Conservation (phyloP, 2,329 filamentous ascomycete species). For the Pseudogymnoascus destructans region DNA sequence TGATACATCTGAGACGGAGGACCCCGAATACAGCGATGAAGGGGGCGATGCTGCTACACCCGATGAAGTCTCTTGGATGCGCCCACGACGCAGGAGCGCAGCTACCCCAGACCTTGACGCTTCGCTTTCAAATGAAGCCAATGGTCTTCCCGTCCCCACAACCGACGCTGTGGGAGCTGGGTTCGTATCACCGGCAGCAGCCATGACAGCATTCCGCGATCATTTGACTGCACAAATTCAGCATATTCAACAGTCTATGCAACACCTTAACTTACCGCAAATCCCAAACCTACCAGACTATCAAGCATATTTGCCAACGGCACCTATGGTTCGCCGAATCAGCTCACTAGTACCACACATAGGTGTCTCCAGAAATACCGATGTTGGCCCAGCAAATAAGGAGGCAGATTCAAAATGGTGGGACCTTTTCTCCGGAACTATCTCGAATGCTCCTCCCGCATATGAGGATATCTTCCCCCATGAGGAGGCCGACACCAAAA, state of each 20-base stretch:
- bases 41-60: slow-evolving; percentile 19
- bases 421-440: slow-evolving; percentile 46
- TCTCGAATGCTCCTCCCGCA: slow-evolving; percentile 49
- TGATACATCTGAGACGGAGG: slow-evolving; percentile 30
- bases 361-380: slow-evolving; percentile 33
- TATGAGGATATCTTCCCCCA: slow-evolving; percentile 68
- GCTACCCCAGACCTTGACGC: background rate
- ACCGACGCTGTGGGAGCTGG: slow-evolving; percentile 14
- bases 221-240: slow-evolving; percentile 63
- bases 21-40: slow-evolving; percentile 20
- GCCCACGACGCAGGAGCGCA: slow-evolving; percentile 23
- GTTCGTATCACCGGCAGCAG: slow-evolving; percentile 42
- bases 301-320: slow-evolving; percentile 48
- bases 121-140: background rate
- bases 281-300: slow-evolving; percentile 54
- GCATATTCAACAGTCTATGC: slow-evolving; percentile 62
- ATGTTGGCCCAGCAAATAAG: slow-evolving; percentile 26
- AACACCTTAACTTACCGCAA: slow-evolving; percentile 47
- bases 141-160: slow-evolving; percentile 18
- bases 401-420: slow-evolving; percentile 49
- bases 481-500: slow-evolving; percentile 39
- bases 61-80: slow-evolving; percentile 26
- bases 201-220: slow-evolving; percentile 58
- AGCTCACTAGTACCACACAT: slow-evolving; percentile 60
- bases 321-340: slow-evolving; percentile 56